Conservation (phyloP, 2,329 filamentous ascomycete genomes). For the Trichocomaceae sp. region DNA sequence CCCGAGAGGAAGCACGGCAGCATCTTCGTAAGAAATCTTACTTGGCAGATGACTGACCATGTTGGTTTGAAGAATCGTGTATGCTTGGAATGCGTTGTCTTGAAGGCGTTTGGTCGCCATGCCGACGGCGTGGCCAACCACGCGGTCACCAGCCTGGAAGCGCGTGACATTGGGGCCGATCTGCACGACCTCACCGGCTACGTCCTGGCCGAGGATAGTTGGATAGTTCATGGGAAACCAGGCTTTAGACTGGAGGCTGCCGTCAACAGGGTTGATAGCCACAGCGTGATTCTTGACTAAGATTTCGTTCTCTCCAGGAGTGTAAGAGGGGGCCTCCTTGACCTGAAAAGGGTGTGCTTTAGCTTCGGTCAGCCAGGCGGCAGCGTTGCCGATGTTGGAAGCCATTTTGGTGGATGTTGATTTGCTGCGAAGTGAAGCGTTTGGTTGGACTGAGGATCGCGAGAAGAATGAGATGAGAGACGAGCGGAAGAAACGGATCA, state of each 20-base stretch:
- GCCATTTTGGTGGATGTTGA: too few relatives aligned
- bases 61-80: constrained; percentile 6
- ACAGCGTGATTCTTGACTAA: constrained; percentile 19
- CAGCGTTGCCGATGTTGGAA: too few relatives aligned
- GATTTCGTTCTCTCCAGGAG: constrained; percentile 14
- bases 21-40: constrained; percentile 26
- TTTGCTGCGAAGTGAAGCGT: too few relatives aligned
- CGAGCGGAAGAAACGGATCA: too few relatives aligned
- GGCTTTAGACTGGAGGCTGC: constrained; percentile 24
- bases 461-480: too few relatives aligned
- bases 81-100: constrained; percentile 4
- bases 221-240: constrained; percentile 19
- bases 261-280: constrained; percentile 27
- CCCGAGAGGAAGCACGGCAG: constrained; percentile 30
- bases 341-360: constrained; percentile 2
- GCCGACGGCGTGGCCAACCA: constrained; percentile 16
- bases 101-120: not conserved
- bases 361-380: constrained; percentile 16
- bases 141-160: constrained; percentile 21
- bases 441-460: too few relatives aligned
- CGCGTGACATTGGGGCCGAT: constrained; percentile 13
- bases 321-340: not conserved
- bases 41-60: constrained; percentile 24
- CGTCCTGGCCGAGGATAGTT: constrained; percentile 21
- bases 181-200: constrained; percentile 20